Evolutionary conservation across 805 yeast genomes (phyloP), one percentile per base, ranked within the genome.

Genomic region (Torulaspora quercuum): DNA sequence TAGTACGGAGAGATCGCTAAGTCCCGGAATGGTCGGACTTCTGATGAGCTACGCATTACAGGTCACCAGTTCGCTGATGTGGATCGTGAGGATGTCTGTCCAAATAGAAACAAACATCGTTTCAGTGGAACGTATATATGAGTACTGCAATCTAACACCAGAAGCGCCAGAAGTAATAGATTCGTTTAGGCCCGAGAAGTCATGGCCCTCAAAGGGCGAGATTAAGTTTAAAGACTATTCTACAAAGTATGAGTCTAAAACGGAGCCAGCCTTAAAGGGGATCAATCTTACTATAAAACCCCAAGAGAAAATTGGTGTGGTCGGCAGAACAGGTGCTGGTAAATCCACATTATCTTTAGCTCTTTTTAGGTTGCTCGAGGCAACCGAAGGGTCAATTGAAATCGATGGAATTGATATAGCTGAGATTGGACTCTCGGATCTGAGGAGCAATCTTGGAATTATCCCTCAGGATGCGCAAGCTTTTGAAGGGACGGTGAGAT

Each of bases 311-410:
- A 60, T 81, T 43, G 88, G 88, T 36, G 76, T 81, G 49, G 87
- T 80, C 32, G 88, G 88, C 10, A 69, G 88, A 59, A 81, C 89
- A 1, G 88, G 89, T 29, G 85, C 89, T 3, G 89, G 89, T 34
- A 80, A 80, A 45, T 73, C 81, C 1, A 70, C 84, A 0, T 61
- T 80, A 31, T 72, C 82, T 1, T 57, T 79, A 37, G 80, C 84
- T 1, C 53, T 80, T 6, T 80, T 77, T 57, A 64, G 87, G 51
- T 61, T 80, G 17, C 66, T 80, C 34, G 85, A 79, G 52, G 75
- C 83, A 5, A 62, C 68, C 14, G 55, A 41, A 3, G 86, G 86
- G 1, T 55, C 65, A 20, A 73, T 80, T 40, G 61, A 62, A 19
- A 74, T 80, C 43, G 85, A 79, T 62, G 74, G 68, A 8, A 42